Base-by-base conservation (phyloP, 2,329 filamentous ascomycete species). In the Graphiopsis chlorocephala region DNA sequence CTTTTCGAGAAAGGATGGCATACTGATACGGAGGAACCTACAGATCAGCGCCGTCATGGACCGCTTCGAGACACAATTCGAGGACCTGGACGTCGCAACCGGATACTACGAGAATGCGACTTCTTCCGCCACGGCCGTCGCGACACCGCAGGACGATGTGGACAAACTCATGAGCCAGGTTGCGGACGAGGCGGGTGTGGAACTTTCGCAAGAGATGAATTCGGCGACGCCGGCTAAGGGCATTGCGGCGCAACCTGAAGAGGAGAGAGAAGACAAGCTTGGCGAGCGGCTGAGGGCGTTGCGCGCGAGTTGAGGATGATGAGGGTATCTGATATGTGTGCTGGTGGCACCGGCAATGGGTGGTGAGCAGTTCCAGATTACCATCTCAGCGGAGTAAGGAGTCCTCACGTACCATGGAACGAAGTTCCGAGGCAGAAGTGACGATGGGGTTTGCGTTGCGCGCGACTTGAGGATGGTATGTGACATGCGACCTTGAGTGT, bases 81-180 rank as follows among this genome's bases (percentile, higher is more conserved):
- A 83, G 65, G 80, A 83, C 69, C 75, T 84, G 50, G 82, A 84
- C 66, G 81, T 82, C 48, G 80, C 80, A 47, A 82, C 81, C 10
- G 81, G 88, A 70, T 92, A 93, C 78, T 95, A 95, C 78, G 91
- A 94, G 78, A 92, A 93, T 74, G 91, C 92, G 66, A 94, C 93
- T 67, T 88, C 86, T 25, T 89, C 90, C 66, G 90, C 90, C 42
- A 96, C 92, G 76, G 91, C 78, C 72, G 89, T 81, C 75, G 91
- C 82, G 77, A 93, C 80, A 80, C 91, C 81, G 78, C 86, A 96
- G 75, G 92, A 96, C 71, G 92, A 93, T 70, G 92, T 96, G 1
- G 92, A 96, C 77, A 88, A 92, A 70, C 80, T 96, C 67, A 90
- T 96, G 79, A 89, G 87, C 68, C 90, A 96, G 79, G 86, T 95